Evolutionary conservation across 1,284 basidiomycete species (phyloP).

Genomic region (Meira miltonrushii): DNA sequence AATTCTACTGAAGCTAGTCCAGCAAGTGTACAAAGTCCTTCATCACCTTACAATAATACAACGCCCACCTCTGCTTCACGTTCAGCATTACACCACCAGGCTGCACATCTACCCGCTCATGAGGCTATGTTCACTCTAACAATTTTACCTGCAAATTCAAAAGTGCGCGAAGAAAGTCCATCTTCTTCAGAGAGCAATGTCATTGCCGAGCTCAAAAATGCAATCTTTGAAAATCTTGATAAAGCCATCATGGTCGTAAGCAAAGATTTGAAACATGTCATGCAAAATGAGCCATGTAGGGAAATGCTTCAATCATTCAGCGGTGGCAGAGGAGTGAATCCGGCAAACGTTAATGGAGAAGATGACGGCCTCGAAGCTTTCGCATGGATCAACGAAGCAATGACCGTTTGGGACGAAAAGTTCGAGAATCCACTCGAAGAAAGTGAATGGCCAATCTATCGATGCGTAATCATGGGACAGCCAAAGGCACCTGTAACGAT

Average conservation of each 20-base stretch:
- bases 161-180: background rate
- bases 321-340: conserved; percentile 14
- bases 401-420: conserved; percentile 41
- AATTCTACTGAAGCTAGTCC: background rate
- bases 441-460: conserved; percentile 41
- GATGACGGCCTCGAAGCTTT: conserved; percentile 20
- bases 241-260: conserved; percentile 35
- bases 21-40: background rate
- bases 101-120: conserved; percentile 18
- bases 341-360: background rate
- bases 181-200: background rate
- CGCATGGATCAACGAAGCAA: conserved; percentile 34
- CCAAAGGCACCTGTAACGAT: conserved; percentile 25
- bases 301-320: conserved; percentile 30
- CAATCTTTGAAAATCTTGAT: conserved; percentile 36
- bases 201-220: conserved; percentile 25
- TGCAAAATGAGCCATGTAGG: conserved; percentile 40
- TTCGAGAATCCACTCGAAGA: conserved; percentile 34
- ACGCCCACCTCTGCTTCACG: conserved; percentile 1
- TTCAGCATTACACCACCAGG: background rate
- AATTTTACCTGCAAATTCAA: conserved; percentile 19
- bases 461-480: conserved; percentile 35
- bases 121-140: conserved; percentile 40
- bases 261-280: conserved; percentile 32
- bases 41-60: background rate